phyloP scores from a whole-genome alignment of 177 flowering plant genomes.

The Telopea speciosissima region DNA sequence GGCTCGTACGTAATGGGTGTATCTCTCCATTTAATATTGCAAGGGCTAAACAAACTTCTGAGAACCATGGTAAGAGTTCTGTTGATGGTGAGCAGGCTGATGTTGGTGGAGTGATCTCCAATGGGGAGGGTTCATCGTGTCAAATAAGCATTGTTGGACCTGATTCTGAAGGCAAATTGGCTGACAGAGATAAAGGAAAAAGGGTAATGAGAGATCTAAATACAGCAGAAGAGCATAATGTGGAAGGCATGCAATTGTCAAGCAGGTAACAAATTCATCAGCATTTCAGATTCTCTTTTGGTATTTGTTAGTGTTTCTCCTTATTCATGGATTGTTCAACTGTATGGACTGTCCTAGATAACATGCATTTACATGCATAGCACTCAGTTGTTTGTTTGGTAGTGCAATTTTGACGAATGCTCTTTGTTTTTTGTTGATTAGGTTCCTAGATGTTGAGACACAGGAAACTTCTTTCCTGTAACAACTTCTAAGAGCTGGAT shows the following conservation, averaged over 20 bases:
- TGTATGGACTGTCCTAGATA: neutral
- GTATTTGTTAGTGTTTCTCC: neutral
- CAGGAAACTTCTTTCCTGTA: neutral
- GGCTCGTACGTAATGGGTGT: constrained; percentile 81
- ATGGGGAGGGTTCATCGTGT: constrained; percentile 13
- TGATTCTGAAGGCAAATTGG: constrained; percentile 26
- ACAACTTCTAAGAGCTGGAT: neutral
- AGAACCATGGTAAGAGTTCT: constrained; percentile 11
- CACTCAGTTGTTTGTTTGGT: neutral
- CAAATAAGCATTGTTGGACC: constrained; percentile 21
- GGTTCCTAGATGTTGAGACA: neutral
- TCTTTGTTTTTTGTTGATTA: neutral
- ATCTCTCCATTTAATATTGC: constrained; percentile 76
- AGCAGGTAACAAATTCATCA: constrained; percentile 38
- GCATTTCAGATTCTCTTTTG: constrained; percentile 1
- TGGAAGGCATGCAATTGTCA: constrained; percentile 8
- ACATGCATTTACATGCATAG: neutral
- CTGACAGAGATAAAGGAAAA: constrained; percentile 50
- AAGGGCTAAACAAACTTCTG: constrained; percentile 35
- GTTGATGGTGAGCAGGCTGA: constrained; percentile 20
- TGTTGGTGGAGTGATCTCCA: constrained; percentile 4
- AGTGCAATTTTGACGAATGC: neutral
- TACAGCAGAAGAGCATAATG: constrained; percentile 21
- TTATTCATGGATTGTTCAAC: neutral
- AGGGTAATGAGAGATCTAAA: constrained; percentile 20